A percentile compares a stretch with the other conserved stretches of the same genome.
Conservation (phyloP, 805 yeast species). For the Cyberlindnera amylophila region DNA sequence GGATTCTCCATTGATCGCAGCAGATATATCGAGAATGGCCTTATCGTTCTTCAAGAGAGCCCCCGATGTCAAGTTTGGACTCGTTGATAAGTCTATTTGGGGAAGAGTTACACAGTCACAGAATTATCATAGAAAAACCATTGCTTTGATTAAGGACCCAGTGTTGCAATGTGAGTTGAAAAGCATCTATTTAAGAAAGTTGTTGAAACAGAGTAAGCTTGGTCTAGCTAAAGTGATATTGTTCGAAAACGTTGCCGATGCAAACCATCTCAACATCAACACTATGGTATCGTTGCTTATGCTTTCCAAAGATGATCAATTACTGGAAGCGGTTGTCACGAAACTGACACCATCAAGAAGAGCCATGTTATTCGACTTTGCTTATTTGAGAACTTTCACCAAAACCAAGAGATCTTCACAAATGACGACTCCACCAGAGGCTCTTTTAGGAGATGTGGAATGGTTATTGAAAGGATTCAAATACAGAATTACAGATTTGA, state of each 20-base stretch:
- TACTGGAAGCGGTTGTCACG: not conserved
- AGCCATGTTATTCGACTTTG: conserved; percentile 8
- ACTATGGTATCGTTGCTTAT: conserved; percentile 3
- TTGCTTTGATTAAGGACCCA: conserved; percentile 2
- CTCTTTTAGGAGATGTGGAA: conserved; percentile 1
- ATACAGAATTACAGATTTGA: conserved; percentile 7
- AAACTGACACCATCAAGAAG: conserved; percentile 8
- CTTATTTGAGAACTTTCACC: not conserved
- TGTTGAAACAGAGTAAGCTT: conserved; percentile 8
- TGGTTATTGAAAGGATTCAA: conserved; percentile 9
- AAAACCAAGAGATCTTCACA: conserved; percentile 1
- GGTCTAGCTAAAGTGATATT: conserved; percentile 5
- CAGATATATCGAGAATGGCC: not conserved
- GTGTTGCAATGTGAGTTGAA: conserved; percentile 6
- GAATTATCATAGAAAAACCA: conserved; percentile 7
- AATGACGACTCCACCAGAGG: conserved; percentile 9
- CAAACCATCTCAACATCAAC: conserved; percentile 2
- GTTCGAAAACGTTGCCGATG: not conserved
- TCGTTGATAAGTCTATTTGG: conserved; percentile 11
- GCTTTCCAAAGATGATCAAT: not conserved
- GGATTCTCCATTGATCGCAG: conserved; percentile 3
- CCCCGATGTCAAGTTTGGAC: conserved; percentile 7
- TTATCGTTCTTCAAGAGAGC: conserved; percentile 5
- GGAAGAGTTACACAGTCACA: conserved; percentile 5
- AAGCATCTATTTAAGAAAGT: conserved; percentile 10